These are phyloP conservation scores for Ophiostoma ips DNA, from an alignment of 2,329 filamentous ascomycete species.

Conservation along the genomic window DNA sequence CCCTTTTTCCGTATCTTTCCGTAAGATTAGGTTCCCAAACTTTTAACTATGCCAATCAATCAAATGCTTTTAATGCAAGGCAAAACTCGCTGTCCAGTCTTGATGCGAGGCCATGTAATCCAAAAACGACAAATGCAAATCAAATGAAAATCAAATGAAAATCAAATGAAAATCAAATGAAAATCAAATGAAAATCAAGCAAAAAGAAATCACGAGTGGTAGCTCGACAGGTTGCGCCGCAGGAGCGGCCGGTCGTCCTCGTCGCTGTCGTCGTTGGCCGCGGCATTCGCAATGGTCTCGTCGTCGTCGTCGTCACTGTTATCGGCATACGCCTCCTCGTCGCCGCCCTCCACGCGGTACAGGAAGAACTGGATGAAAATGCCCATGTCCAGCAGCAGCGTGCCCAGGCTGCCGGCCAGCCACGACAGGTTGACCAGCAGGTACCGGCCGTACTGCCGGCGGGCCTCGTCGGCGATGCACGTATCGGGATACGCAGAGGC, in stretches of 20 bases:
- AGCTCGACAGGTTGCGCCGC: constrained; percentile 18
- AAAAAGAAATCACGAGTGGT: neutral
- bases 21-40: too few species aligned
- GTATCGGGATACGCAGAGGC: constrained; percentile 20
- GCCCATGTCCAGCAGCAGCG: constrained; percentile 66
- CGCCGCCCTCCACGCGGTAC: constrained; percentile 38
- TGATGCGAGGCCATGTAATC: too few species aligned
- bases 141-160: neutral
- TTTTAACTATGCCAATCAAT: too few species aligned
- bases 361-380: constrained; percentile 90
- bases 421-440: constrained; percentile 84
- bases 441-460: constrained; percentile 59
- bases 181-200: neutral
- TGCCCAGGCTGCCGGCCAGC: constrained; percentile 80
- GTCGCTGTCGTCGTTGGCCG: constrained; percentile 10
- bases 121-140: neutral
- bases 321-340: constrained; percentile 14
- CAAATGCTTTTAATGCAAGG: too few species aligned
- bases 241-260: constrained; percentile 27
- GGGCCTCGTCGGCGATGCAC: constrained; percentile 54
- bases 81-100: too few species aligned
- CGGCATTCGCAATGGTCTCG: constrained; percentile 13
- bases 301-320: constrained; percentile 9
- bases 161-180: neutral
- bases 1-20: neutral